phyloP scores from a whole-genome alignment of 108 stramenopile genomes.

The Fistulifera solaris region DNA sequence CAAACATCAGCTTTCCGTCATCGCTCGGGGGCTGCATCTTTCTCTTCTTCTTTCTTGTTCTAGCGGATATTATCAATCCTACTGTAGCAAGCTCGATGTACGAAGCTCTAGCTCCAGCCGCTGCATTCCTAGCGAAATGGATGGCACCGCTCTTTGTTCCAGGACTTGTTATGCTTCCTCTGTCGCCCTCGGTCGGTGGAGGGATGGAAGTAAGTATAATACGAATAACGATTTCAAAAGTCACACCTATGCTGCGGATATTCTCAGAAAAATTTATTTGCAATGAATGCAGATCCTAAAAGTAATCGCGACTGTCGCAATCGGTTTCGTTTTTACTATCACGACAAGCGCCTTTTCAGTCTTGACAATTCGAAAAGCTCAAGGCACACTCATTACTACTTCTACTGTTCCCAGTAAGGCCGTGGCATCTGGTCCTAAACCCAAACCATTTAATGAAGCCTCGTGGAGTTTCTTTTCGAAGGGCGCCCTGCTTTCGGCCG shows the following conservation, averaged over 20 bases:
- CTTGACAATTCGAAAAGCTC: conserved; percentile 30
- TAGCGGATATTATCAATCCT: conserved; percentile 36
- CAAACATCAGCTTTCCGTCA: conserved; percentile 57
- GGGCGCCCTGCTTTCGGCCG: conserved; percentile 27
- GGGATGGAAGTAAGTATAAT: conserved; percentile 31
- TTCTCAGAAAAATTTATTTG: neutral
- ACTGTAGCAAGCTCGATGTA: conserved; percentile 44
- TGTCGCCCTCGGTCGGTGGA: conserved; percentile 62
- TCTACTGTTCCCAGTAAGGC: conserved; percentile 3
- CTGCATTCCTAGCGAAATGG: conserved; percentile 72
- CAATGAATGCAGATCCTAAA: conserved; percentile 36
- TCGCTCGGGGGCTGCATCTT: conserved; percentile 58
- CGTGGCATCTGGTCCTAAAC: conserved; percentile 8
- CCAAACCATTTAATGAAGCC: conserved; percentile 43
- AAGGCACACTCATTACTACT: conserved; percentile 10
- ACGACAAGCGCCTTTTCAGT: conserved; percentile 50
- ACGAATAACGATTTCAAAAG: neutral
- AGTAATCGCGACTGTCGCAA: conserved; percentile 38
- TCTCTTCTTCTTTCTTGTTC: conserved; percentile 41
- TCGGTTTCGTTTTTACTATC: conserved; percentile 61
- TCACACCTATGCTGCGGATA: neutral
- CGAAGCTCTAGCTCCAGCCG: conserved; percentile 43
- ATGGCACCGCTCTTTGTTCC: conserved; percentile 80
- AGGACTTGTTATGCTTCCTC: conserved; percentile 70
- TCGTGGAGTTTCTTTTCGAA: conserved; percentile 40